A percentile compares a stretch with the other conserved stretches of the same genome.
These are phyloP conservation scores for Globisporangium solare DNA, from an alignment of 352 stramenopile genomes.

Conservation along the genomic window DNA sequence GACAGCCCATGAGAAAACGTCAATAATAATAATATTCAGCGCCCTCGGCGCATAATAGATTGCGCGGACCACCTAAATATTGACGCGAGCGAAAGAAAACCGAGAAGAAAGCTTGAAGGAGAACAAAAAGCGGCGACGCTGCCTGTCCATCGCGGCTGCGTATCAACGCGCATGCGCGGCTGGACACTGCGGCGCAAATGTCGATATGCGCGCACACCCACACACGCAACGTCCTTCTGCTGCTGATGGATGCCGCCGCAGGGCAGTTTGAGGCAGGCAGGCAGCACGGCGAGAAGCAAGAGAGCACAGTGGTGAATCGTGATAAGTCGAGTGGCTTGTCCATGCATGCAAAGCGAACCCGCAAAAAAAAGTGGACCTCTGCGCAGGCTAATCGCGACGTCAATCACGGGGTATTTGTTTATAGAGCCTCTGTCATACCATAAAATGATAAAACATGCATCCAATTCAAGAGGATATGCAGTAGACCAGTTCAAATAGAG, in stretches of 20 bases:
- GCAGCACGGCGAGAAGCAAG: background rate
- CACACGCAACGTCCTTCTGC: too few relatives aligned
- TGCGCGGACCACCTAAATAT: too few relatives aligned
- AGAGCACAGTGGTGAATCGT: background rate
- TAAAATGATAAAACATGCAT: background rate
- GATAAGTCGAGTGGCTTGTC: background rate
- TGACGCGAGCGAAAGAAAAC: too few relatives aligned
- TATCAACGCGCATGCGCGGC: background rate
- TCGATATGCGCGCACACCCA: too few relatives aligned
- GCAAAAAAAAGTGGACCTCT: slow-evolving; percentile 7
- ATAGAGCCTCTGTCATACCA: background rate
- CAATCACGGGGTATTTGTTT: slow-evolving; percentile 1
- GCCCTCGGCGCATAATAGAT: too few relatives aligned
- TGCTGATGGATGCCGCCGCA: too few relatives aligned
- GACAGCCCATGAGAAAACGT: too few relatives aligned
- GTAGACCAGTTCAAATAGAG: background rate
- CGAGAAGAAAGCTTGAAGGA: background rate
- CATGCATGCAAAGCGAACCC: background rate
- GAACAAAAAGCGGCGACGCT: background rate
- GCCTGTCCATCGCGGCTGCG: background rate
- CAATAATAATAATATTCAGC: too few relatives aligned
- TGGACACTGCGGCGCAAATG: too few relatives aligned
- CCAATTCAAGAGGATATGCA: background rate
- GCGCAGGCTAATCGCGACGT: background rate
- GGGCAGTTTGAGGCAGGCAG: background rate